Evolutionary conservation across 2,329 filamentous ascomycete genomes (phyloP).

Genomic region (Diaporthe helianthi): DNA sequence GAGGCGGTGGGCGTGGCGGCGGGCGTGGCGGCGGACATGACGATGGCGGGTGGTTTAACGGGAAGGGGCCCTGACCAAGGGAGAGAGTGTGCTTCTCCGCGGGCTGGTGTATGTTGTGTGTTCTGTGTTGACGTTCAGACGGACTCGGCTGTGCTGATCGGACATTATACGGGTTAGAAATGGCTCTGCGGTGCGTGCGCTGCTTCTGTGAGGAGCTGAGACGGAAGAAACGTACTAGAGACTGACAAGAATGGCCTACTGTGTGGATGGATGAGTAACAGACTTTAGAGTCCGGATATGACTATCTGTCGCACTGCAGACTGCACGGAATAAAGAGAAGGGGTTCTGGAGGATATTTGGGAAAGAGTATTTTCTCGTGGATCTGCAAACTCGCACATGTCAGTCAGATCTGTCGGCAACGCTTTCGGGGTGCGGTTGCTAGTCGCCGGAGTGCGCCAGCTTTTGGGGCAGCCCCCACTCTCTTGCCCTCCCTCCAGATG

Average conservation of each 20-base stretch:
- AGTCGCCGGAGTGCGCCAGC: constrained; percentile 27
- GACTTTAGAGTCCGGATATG: background rate
- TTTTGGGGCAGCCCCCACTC: constrained; percentile 19
- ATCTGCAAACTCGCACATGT: constrained; percentile 28
- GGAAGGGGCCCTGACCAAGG: constrained; percentile 96
- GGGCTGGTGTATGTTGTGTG: constrained; percentile 38
- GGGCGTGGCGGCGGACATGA: constrained; percentile 68
- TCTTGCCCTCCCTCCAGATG: too few species aligned
- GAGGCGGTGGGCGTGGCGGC: constrained; percentile 59
- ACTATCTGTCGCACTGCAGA: constrained; percentile 4
- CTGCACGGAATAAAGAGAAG: background rate
- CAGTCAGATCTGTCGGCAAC: constrained; percentile 22
- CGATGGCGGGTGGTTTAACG: constrained; percentile 50
- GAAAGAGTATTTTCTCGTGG: background rate
- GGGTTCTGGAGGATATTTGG: background rate
- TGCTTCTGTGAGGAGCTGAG: background rate
- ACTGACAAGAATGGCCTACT: background rate
- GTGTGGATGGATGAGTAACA: background rate
- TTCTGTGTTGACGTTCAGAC: background rate
- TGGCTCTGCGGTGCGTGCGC: background rate
- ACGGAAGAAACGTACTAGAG: background rate
- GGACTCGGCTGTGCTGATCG: constrained; percentile 16
- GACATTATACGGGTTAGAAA: constrained; percentile 4
- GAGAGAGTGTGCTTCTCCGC: constrained; percentile 88
- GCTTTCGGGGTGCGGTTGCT: constrained; percentile 29